Evolutionary conservation across 1,284 basidiomycete species (phyloP).

Genomic region (Trametes polyzona): DNA sequence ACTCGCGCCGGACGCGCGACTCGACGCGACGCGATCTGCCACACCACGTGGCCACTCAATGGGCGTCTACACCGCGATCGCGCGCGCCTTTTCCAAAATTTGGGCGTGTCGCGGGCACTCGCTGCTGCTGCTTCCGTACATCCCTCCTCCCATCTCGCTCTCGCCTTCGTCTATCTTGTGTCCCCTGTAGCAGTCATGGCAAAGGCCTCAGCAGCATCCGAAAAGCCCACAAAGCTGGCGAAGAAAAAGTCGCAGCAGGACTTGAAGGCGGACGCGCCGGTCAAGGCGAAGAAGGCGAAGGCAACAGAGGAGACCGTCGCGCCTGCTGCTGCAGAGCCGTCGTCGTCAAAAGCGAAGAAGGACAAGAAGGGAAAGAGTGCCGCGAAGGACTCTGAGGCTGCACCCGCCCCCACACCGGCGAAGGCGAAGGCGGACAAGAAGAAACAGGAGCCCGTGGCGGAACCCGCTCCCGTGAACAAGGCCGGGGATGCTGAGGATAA

Average conservation of each 20-base stretch:
- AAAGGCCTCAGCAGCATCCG: conserved; percentile 14
- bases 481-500: conserved; percentile 9
- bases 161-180: not conserved
- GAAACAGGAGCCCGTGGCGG: conserved; percentile 4
- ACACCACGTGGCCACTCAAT: conserved; percentile 18
- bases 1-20: not conserved
- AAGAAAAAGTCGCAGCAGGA: conserved; percentile 25
- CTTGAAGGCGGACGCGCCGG: conserved; percentile 13
- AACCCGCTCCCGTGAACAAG: conserved; percentile 3
- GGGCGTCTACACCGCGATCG: conserved; percentile 11
- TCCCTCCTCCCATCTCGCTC: not conserved
- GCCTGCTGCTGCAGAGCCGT: not conserved
- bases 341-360: conserved; percentile 18
- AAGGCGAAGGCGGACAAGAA: conserved; percentile 15
- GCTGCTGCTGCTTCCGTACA: too few relatives aligned
- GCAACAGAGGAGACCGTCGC: conserved; percentile 1
- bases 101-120: conserved; percentile 8
- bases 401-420: not conserved
- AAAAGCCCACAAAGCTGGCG: conserved; percentile 19
- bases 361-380: conserved; percentile 12
- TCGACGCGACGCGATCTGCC: conserved; percentile 15
- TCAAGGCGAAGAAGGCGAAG: conserved; percentile 14
- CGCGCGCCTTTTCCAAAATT: conserved; percentile 13
- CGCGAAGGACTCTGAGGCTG: not conserved
- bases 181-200: conserved; percentile 13